Base-by-base conservation (phyloP, 2,329 filamentous ascomycete species). In the Fusarium palustre region DNA sequence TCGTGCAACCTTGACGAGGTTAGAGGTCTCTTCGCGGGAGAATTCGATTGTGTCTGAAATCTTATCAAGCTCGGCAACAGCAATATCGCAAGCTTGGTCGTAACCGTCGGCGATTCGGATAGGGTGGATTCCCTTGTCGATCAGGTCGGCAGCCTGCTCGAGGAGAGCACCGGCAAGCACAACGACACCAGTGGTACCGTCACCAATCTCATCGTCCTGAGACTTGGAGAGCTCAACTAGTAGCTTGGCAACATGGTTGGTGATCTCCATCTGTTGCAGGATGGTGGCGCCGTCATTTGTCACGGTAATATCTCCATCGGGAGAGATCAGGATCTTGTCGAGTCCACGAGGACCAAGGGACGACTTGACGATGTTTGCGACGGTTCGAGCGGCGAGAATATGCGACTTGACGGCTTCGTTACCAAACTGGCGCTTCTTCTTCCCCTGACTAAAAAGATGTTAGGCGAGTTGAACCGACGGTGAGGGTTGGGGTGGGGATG, bases 271-370 rank as follows among this genome's bases (percentile, higher is more conserved):
- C 87, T 97, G 94, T 76, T 93, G 91, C 73, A 99, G 86, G 76
- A 99, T 99, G 46, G 96, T 99, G 57, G 97, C 97, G 76, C 96
- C 96, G 83, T 99, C 96, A 84, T 99, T 99, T 74, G 96, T 99
- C 68, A 99, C 94, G 67, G 96, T 99, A 80, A 99, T 99, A 82
- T 99, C 96, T 80, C 96, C 96, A 80, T 99, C 96, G 66, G 96
- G 92, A 53, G 96, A 99, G 76, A 99, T 99, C 75, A 99, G 88
- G 79, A 99, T 99, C 86, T 99, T 99, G 86, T 99, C 96, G 78
- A 99, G 90, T 69, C 96, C 96, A 74, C 96, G 92, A 56, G 96
- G 96, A 52, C 96, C 96, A 75, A 99, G 87, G 71, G 97, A 99
- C 66, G 93, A 96, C 86, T 97, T 97, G 82, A 99, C 93, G 75